phyloP scores from a whole-genome alignment of 1,139 yeast species.

The Hansenula sp. region DNA sequence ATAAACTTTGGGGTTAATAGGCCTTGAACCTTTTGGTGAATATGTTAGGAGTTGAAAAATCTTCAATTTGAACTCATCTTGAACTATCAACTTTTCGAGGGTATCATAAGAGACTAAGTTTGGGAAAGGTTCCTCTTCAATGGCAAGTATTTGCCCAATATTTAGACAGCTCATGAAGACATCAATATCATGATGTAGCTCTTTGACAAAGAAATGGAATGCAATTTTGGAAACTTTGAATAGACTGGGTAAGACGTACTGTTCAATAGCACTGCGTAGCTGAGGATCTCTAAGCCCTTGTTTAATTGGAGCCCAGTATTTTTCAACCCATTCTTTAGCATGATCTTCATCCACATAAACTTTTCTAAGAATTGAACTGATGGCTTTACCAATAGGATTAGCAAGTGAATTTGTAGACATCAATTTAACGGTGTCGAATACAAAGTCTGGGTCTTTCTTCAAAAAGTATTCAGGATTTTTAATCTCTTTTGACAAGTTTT shows the following conservation, averaged over 20 bases:
- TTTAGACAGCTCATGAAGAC: slow-evolving; percentile 53
- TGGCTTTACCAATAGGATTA: slow-evolving; percentile 61
- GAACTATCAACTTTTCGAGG: slow-evolving; percentile 38
- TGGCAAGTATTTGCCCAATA: slow-evolving; percentile 59
- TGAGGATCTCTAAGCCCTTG: slow-evolving; percentile 34
- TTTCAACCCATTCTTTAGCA: slow-evolving; percentile 22
- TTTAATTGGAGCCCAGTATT: slow-evolving; percentile 56
- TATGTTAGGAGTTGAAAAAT: slow-evolving; percentile 59
- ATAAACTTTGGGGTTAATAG: slow-evolving; percentile 44
- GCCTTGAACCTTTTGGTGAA: slow-evolving; percentile 58
- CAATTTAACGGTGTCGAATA: slow-evolving; percentile 40
- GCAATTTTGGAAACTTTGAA: slow-evolving; percentile 47
- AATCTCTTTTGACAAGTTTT: slow-evolving; percentile 46
- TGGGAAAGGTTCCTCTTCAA: slow-evolving; percentile 49
- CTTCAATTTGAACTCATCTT: slow-evolving; percentile 47
- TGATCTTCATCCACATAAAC: slow-evolving; percentile 24
- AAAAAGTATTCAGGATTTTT: slow-evolving; percentile 37
- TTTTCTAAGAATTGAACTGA: slow-evolving; percentile 42
- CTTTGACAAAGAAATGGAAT: slow-evolving; percentile 34
- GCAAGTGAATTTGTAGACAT: slow-evolving; percentile 62
- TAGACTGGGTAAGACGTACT: slow-evolving; percentile 60
- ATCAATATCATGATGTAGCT: slow-evolving; percentile 31
- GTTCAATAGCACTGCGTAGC: slow-evolving; percentile 45
- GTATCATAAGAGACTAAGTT: slow-evolving; percentile 33
- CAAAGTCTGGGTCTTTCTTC: slow-evolving; percentile 39